Conservation (phyloP, 345 rosid genomes). For the Tarenaya hassleriana region DNA sequence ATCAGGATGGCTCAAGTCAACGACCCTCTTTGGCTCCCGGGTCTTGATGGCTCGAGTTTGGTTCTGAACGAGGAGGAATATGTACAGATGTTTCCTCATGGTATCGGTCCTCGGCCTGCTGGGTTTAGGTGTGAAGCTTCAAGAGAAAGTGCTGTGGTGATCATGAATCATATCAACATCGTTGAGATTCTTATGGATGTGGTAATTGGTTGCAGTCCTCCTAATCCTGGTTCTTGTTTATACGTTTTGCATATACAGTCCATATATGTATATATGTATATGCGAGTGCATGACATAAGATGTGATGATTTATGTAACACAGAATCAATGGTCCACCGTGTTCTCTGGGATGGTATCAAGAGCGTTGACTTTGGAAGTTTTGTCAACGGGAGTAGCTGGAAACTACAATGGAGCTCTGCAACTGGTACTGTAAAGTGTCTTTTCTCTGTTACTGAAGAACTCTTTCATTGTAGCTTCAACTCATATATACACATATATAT, state of each 20-base stretch:
- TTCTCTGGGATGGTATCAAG: constrained; percentile 82
- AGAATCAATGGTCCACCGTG: constrained; percentile 83
- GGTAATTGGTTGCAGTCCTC: constrained; percentile 29
- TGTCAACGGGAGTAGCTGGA: constrained; percentile 88
- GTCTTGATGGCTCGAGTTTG: constrained; percentile 39
- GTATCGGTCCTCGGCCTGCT: constrained; percentile 61
- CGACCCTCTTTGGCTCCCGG: constrained; percentile 67
- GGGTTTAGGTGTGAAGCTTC: constrained; percentile 81
- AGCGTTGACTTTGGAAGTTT: constrained; percentile 67
- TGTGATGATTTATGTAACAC: constrained; percentile 3
- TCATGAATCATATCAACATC: constrained; percentile 79
- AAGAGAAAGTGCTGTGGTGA: constrained; percentile 63
- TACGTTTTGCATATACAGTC: not conserved
- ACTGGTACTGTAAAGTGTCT: constrained; percentile 43
- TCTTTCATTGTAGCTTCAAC: not conserved
- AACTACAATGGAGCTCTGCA: constrained; percentile 84
- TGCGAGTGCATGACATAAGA: not conserved
- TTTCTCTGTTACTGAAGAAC: not conserved
- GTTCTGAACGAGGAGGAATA: constrained; percentile 71
- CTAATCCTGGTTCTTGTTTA: not conserved
- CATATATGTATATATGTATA: not conserved
- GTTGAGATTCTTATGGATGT: constrained; percentile 92
- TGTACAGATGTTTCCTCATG: constrained; percentile 56
- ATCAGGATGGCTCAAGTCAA: constrained; percentile 76
- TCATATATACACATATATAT: not conserved